Base-by-base conservation (phyloP, 164 flowering plant species). In the Protea cynaroides region DNA sequence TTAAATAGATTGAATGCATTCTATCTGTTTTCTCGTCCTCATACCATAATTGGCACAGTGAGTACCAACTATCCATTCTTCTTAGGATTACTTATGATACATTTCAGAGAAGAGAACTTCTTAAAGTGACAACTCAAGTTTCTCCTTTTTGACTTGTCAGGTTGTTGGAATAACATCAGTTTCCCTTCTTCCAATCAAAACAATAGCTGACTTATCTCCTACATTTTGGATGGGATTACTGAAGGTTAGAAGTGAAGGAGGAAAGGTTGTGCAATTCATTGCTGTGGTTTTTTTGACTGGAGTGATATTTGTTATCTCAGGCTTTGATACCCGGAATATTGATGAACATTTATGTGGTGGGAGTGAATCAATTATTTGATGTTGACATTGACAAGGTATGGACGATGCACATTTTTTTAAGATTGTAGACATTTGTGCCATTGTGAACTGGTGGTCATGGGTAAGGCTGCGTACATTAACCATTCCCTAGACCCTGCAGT, bases 321-420 rank as follows among this genome's bases (percentile, higher is more conserved):
- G 79, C 80, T n/a, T 44, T 81, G 66, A 46, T 76, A 14, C 74
- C 82, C 6, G 59, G 82, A 9, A 0, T 81, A 8, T 24, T 81
- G 56, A 81, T 81, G 81, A 81, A 81, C 66, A 75, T 79, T 38
- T 79, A 76, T 22, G 66, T 78, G 38, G 79, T 75, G 60, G 84
- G 81, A 13, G 61, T 80, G 56, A 80, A 80, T 63, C 80, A 80
- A 43, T 61, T 78, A 43, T 75, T 25, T 52, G 81, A 80, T 63
- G 64, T 80, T 15, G 73, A 80, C 19, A 81, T 81, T 17, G 81
- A 81, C 70, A 81, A 77, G 85, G 85, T 79, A 66, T 25, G 8
- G 24, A 13, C 54, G 43, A 11, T 5, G 8, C 24, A 49, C 11
- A 7, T 10, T 29, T 29, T 29, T 8, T 15, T 1, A 23, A 40